Percentiles rank a stretch among this genome's conserved stretches.
These are phyloP conservation scores for Metarhizium robertsii DNA, from an alignment of 2,329 filamentous ascomycete species.

Conservation along the genomic window DNA sequence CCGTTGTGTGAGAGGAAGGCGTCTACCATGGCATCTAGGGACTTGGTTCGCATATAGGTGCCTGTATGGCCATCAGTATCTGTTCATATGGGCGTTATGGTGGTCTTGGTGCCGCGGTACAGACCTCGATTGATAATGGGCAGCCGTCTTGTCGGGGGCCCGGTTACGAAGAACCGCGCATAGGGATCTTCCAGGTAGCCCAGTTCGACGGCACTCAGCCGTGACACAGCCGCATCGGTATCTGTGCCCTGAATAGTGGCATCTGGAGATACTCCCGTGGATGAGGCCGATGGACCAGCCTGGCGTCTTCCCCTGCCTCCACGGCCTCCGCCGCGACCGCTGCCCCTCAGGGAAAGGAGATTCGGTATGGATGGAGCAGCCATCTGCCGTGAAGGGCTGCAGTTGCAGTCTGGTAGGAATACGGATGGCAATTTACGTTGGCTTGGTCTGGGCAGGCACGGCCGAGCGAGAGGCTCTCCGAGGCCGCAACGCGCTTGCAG, in stretches of 20 bases:
- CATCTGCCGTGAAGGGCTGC: constrained; percentile 35
- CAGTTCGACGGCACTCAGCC: constrained; percentile 76
- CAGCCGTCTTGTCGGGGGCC: constrained; percentile 52
- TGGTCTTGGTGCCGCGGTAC: constrained; percentile 7
- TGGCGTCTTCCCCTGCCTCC: constrained; percentile 29
- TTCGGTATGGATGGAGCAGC: constrained; percentile 71
- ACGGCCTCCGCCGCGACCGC: constrained; percentile 24
- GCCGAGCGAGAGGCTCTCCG: no score
- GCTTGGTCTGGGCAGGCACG: neutral
- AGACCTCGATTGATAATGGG: constrained; percentile 92
- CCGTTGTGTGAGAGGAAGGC: constrained; percentile 50
- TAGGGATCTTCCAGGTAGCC: constrained; percentile 81
- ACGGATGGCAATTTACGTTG: no score
- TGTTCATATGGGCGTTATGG: no score
- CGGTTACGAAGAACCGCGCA: constrained; percentile 59
- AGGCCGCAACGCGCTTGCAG: no score
- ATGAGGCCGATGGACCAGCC: constrained; percentile 22
- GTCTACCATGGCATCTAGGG: constrained; percentile 68
- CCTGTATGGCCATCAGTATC: constrained; percentile 37
- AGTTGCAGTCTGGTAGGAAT: neutral
- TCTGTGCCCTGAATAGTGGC: constrained; percentile 80
- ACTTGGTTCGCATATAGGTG: constrained; percentile 83
- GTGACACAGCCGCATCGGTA: constrained; percentile 79
- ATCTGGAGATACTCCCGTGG: constrained; percentile 46
- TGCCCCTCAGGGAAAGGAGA: constrained; percentile 47